phyloP scores from a whole-genome alignment of 2,329 filamentous ascomycete genomes.

The Metarhizium rileyi region DNA sequence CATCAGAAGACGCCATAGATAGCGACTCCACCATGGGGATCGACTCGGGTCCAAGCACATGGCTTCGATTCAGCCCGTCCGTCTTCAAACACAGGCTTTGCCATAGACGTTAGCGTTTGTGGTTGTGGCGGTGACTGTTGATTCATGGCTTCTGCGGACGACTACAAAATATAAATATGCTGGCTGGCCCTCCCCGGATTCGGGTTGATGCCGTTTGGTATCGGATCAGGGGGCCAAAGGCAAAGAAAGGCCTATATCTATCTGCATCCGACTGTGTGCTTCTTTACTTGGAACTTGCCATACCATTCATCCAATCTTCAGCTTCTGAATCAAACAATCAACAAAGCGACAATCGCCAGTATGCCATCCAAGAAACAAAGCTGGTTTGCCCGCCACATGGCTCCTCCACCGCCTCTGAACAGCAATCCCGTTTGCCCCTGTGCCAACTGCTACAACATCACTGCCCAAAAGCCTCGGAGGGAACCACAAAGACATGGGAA shows the following conservation, averaged over 20 bases:
- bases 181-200: not conserved
- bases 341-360: no score
- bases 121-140: not conserved
- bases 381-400: constrained; percentile 32
- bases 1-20: not conserved
- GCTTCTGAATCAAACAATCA: no score
- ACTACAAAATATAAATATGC: not conserved
- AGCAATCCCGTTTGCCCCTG: constrained; percentile 26
- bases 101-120: not conserved
- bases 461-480: not conserved
- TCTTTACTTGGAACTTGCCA: not conserved
- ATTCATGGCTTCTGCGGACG: no score
- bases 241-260: not conserved
- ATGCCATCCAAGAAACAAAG: constrained; percentile 23
- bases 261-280: not conserved
- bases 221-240: not conserved
- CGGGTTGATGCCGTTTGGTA: not conserved
- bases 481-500: not conserved
- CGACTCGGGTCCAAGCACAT: not conserved
- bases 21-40: not conserved
- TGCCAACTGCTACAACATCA: constrained; percentile 13
- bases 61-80: not conserved
- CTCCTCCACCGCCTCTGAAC: constrained; percentile 28
- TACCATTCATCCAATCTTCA: not conserved
- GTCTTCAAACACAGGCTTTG: not conserved